Evolutionary conservation across 495 filamentous ascomycete genomes (phyloP).

Genomic region (Tuber umbilicatum): DNA sequence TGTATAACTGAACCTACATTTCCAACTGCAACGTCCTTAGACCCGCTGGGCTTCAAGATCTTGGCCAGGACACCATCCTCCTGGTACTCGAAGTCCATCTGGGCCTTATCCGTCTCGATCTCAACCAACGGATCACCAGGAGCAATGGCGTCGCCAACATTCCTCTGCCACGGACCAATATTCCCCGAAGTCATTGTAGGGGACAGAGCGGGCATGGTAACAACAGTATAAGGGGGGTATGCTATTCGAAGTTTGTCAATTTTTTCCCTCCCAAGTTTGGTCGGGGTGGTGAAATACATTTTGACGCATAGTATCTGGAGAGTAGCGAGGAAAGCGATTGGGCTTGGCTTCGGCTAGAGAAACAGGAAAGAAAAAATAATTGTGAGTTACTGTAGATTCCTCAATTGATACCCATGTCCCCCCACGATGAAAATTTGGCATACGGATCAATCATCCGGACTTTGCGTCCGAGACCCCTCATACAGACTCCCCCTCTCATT

Average conservation of each 20-base stretch:
- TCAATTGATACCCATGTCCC: background rate
- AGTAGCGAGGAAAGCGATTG: constrained; percentile 44
- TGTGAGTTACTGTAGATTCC: background rate
- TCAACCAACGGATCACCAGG: constrained; percentile 98
- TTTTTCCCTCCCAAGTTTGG: constrained; percentile 13
- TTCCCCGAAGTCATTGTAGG: constrained; percentile 96
- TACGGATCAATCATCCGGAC: background rate
- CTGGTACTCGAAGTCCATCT: constrained; percentile 99
- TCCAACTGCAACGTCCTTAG: constrained; percentile 92
- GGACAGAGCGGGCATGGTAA: constrained; percentile 97
- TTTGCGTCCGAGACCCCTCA: background rate
- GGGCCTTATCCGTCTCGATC: constrained; percentile 99
- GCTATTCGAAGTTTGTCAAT: constrained; percentile 46
- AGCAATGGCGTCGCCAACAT: constrained; percentile 75
- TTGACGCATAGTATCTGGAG: constrained; percentile 68
- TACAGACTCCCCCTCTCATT: background rate
- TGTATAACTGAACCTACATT: constrained; percentile 58
- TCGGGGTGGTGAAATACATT: constrained; percentile 52
- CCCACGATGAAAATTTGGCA: background rate
- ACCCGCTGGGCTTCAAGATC: constrained; percentile 84
- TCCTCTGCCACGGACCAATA: constrained; percentile 97
- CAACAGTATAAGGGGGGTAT: constrained; percentile 86
- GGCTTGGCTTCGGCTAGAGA: constrained; percentile 29
- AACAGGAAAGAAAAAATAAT: background rate
- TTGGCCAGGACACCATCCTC: constrained; percentile 96